phyloP scores from a whole-genome alignment of 2,329 filamentous ascomycete species.

The Colletotrichum tropicale region DNA sequence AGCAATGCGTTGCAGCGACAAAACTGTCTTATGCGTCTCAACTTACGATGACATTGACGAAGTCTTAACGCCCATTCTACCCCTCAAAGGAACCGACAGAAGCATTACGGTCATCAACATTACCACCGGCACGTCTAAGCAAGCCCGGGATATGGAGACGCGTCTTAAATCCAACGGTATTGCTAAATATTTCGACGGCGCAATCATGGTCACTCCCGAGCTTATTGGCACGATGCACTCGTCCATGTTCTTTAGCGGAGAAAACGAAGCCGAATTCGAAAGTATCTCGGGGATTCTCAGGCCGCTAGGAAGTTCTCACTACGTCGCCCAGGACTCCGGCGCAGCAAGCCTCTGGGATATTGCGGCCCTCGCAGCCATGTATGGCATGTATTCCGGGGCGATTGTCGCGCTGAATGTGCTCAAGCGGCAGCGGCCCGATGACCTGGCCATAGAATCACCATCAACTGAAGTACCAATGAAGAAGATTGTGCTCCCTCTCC shows the following conservation, averaged over 20 bases:
- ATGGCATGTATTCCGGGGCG: constrained; percentile 29
- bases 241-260: constrained; percentile 26
- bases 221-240: constrained; percentile 26
- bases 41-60: constrained; percentile 26
- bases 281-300: constrained; percentile 2
- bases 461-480: not conserved
- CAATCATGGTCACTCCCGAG: constrained; percentile 31
- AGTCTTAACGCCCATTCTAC: not conserved
- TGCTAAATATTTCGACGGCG: constrained; percentile 29
- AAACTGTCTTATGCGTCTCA: constrained; percentile 28
- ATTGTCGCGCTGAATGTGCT: constrained; percentile 27
- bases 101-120: constrained; percentile 28
- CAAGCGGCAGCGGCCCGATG: constrained; percentile 18
- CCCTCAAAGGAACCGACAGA: not conserved
- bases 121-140: constrained; percentile 28
- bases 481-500: constrained; percentile 24
- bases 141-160: constrained; percentile 23
- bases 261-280: constrained; percentile 15
- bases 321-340: constrained; percentile 21
- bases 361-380: constrained; percentile 29
- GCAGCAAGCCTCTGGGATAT: constrained; percentile 27
- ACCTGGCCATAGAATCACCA: not conserved
- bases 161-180: constrained; percentile 19
- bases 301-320: constrained; percentile 23
- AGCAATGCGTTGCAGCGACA: constrained; percentile 21